Evolutionary conservation across 78 protist species (phyloP).

Genomic region (Emiliania huxleyi): DNA sequence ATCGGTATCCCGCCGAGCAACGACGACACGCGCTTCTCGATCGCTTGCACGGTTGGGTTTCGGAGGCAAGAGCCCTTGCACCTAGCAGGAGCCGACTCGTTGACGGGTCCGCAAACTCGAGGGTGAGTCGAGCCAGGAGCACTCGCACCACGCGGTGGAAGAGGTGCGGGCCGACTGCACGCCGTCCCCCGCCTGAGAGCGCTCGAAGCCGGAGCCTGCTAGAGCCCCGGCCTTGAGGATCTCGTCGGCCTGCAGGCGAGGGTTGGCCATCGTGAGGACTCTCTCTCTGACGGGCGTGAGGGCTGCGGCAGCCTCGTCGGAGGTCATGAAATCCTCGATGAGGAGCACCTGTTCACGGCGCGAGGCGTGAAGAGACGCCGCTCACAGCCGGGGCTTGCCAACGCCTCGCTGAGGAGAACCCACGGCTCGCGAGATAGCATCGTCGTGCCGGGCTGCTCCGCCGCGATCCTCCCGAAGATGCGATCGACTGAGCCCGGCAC

Average conservation of each 20-base stretch:
- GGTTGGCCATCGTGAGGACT: too few species aligned
- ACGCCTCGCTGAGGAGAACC: background rate
- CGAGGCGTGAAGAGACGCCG: too few species aligned
- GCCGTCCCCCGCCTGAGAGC: conserved; percentile 10
- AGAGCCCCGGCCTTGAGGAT: too few species aligned
- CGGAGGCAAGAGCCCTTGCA: background rate
- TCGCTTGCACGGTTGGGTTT: background rate
- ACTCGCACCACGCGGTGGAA: background rate
- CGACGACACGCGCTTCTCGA: background rate
- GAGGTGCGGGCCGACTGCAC: conserved; percentile 2
- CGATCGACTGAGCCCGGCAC: background rate
- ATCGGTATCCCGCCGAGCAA: background rate
- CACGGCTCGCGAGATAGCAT: background rate
- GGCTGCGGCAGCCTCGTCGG: background rate
- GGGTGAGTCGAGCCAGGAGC: too few species aligned
- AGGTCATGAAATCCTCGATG: background rate
- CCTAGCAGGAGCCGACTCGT: too few species aligned
- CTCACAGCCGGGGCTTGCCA: too few species aligned
- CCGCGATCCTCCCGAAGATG: background rate
- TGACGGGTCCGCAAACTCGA: too few species aligned
- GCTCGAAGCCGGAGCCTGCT: background rate
- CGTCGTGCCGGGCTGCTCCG: too few species aligned
- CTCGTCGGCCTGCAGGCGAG: too few species aligned
- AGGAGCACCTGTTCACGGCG: background rate
- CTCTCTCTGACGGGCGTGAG: too few species aligned